These are phyloP conservation scores for Termitomyces eurrhizus DNA, from an alignment of 768 basidiomycete species.

Conservation along the genomic window DNA sequence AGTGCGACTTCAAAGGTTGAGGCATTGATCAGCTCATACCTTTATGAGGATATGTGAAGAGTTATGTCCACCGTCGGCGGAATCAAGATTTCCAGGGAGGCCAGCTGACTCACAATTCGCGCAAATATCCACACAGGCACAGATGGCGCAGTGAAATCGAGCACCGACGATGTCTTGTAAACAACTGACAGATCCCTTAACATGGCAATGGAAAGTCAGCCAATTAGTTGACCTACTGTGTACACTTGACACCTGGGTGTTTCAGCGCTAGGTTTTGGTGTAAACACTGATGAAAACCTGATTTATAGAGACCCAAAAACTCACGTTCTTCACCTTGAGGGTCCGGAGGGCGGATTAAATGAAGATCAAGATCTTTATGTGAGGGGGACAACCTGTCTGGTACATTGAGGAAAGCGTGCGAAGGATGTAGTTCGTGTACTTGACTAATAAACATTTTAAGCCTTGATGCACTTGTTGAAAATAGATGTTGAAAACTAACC, in stretches of 20 bases:
- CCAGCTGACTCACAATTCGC: slow-evolving; percentile 86
- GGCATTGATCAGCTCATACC: slow-evolving; percentile 34
- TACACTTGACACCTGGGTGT: slow-evolving; percentile 81
- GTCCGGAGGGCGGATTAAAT: slow-evolving; percentile 30
- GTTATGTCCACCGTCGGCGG: slow-evolving; percentile 70
- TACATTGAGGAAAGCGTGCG: slow-evolving; percentile 79
- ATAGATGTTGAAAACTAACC: slow-evolving; percentile 38
- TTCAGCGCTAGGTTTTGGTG: slow-evolving; percentile 50
- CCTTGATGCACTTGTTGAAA: neutral
- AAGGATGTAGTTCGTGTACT: slow-evolving; percentile 89
- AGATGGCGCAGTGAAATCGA: slow-evolving; percentile 89
- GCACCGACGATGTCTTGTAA: slow-evolving; percentile 88
- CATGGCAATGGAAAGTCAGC: neutral
- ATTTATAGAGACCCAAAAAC: slow-evolving; percentile 18
- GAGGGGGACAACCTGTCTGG: slow-evolving; percentile 54
- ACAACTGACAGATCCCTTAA: slow-evolving; percentile 49
- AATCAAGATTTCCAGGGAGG: slow-evolving; percentile 77
- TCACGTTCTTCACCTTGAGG: slow-evolving; percentile 58
- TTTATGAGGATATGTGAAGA: slow-evolving; percentile 95
- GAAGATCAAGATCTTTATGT: slow-evolving; percentile 35
- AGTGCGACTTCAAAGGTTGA: neutral
- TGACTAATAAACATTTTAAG: slow-evolving; percentile 42
- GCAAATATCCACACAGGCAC: slow-evolving; percentile 81
- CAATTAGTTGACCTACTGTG: slow-evolving; percentile 57
- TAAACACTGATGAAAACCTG: neutral